Evolutionary conservation across 176 grass and related monocot genomes (phyloP).

Genomic region (Elaeis guineensis): DNA sequence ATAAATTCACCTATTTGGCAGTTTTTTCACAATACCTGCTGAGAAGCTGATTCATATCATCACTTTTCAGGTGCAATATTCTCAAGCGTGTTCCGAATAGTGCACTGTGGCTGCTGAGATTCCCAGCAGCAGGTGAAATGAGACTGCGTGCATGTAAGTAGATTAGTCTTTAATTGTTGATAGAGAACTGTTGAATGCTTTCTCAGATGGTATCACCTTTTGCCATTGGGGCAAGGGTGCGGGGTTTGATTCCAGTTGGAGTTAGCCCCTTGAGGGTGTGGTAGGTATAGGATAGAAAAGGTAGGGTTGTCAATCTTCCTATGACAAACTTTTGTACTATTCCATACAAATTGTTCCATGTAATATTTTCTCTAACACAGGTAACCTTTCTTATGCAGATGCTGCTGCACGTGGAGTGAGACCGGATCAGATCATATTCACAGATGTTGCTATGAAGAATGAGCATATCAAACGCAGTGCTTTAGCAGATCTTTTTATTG

Average conservation of each 20-base stretch:
- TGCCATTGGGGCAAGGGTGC: no score
- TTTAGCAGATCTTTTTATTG: conserved; percentile 82
- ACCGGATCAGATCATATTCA: conserved; percentile 80
- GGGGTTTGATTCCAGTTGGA: no score
- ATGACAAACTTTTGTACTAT: not conserved
- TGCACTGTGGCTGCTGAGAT: conserved; percentile 72
- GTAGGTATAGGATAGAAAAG: no score
- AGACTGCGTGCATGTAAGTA: conserved; percentile 81
- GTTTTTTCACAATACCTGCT: no score
- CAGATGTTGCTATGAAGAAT: conserved; percentile 82
- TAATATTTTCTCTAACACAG: not conserved
- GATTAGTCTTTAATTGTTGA: not conserved
- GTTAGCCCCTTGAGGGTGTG: no score
- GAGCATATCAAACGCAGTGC: conserved; percentile 76
- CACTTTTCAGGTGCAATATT: conserved; percentile 68
- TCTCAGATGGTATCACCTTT: no score
- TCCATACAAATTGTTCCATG: not conserved
- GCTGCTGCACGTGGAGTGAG: conserved; percentile 60
- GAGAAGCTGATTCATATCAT: no score
- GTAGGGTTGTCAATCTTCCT: no score
- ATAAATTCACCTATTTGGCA: no score
- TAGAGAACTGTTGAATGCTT: no score
- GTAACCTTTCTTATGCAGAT: conserved; percentile 33
- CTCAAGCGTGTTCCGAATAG: conserved; percentile 73
- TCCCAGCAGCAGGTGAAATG: conserved; percentile 68